Base-by-base conservation (phyloP, 352 stramenopile species). In the Pythium sp. region DNA sequence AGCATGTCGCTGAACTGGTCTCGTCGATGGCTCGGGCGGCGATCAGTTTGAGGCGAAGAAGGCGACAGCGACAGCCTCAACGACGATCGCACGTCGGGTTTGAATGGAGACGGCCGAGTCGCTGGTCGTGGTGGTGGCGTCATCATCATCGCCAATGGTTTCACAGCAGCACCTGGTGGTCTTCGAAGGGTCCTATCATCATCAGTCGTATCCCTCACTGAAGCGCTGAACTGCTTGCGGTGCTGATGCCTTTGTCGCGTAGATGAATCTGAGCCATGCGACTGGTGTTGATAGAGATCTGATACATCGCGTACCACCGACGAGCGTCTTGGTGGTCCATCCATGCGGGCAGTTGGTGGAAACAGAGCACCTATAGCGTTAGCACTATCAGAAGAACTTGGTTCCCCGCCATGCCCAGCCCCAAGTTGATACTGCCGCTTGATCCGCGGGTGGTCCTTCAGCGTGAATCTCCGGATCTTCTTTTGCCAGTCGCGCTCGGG, bases 1-100 rank as follows among this genome's bases (percentile, higher is more conserved):
- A 87, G 41, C 74, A 87, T 76, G 47, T 88, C 81, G 20, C 78
- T 72, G 66, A 88, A 88, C 5, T 63, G 74, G 57, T 90, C 81
- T 1, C 53, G 55, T 15, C 1, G 58, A 24, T 26, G 38, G n/a
- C 22, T 20, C 26, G 9, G n/a, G 20, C 3, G 38, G 36, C 5
- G 5, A 28, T 30, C 55, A 46, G 18, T 18, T 11, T 30, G 58
- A 56, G 41, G 18, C 9, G 15, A 18, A 14, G 24, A 38, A 11
- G 43, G 41, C 2, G 58, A 46, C 18, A 60, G 28, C 26, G 55
- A 30, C 12, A 20, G 38, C 7, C 15, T 43, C 9, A 11, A 3
- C n/a, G 18, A 9, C n/a, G 28, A 28, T 15, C 26, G 5, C 6
- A 28, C 30, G 9, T n/a, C 55, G 15, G 14, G 20, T 12, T 24